Conservation (phyloP, 2,329 filamentous ascomycete genomes). For the Phoma sp. region DNA sequence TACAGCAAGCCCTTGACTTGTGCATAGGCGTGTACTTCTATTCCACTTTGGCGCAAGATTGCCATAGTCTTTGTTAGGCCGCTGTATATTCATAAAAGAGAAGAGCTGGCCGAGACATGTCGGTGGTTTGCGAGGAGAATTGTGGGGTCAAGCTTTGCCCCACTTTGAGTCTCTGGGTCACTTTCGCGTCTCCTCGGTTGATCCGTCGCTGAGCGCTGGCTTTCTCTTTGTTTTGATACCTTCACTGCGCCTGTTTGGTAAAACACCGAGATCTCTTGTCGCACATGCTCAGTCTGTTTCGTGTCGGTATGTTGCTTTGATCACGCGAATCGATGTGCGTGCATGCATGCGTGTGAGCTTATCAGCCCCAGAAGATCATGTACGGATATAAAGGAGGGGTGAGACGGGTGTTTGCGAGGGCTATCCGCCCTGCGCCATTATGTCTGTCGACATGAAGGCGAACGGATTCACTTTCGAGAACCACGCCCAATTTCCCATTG, state of each 20-base stretch:
- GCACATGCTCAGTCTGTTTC: neutral
- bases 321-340: neutral
- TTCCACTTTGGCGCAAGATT: neutral
- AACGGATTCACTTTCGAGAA: conserved; percentile 1
- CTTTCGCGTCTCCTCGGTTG: neutral
- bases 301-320: neutral
- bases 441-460: neutral
- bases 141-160: neutral
- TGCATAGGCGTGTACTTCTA: neutral
- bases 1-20: neutral
- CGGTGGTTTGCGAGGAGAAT: neutral
- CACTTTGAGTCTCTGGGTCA: neutral
- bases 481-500: neutral
- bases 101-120: neutral
- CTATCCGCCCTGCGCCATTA: neutral
- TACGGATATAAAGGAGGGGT: conserved; percentile 8
- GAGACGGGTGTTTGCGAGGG: neutral
- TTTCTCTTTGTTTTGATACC: too few species aligned
- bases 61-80: neutral
- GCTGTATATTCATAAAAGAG: neutral
- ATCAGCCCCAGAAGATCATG: conserved; percentile 8
- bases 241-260: too few species aligned
- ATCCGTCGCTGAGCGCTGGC: too few species aligned
- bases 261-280: neutral
- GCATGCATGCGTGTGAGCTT: conserved; percentile 6